phyloP scores from a whole-genome alignment of 768 basidiomycete species.

The Hygrophoropsis aurantiaca region DNA sequence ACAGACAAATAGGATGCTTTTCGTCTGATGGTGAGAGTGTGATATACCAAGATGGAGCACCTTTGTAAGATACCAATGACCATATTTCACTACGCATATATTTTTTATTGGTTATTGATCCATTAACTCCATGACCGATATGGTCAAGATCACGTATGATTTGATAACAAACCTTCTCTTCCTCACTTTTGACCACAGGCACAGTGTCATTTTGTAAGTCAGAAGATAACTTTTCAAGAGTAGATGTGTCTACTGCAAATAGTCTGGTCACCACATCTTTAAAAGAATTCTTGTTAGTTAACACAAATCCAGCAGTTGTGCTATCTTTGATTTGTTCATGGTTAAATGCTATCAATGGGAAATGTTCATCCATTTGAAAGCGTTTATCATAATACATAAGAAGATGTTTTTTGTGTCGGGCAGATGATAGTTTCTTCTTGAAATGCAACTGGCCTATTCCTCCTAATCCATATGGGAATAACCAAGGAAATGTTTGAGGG shows the following conservation, averaged over 20 bases:
- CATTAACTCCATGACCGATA: slow-evolving; percentile 22
- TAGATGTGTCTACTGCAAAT: too few relatives aligned
- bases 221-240: slow-evolving; percentile 16
- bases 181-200: too few relatives aligned
- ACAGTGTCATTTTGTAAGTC: too few relatives aligned
- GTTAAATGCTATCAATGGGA: slow-evolving; percentile 38
- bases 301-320: too few relatives aligned
- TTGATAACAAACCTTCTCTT: slow-evolving; percentile 23
- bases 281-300: slow-evolving; percentile 40
- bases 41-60: slow-evolving; percentile 36
- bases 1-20: slow-evolving; percentile 33
- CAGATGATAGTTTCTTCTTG: slow-evolving; percentile 24
- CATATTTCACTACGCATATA: slow-evolving; percentile 24
- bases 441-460: slow-evolving; percentile 29
- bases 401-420: slow-evolving; percentile 25
- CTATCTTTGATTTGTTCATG: too few relatives aligned
- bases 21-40: slow-evolving; percentile 36
- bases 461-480: slow-evolving; percentile 40
- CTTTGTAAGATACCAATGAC: slow-evolving; percentile 11
- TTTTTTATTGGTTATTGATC: slow-evolving; percentile 28
- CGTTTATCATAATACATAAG: slow-evolving; percentile 41
- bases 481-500: too few relatives aligned
- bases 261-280: too few relatives aligned
- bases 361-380: slow-evolving; percentile 38
- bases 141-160: slow-evolving; percentile 27